Base-by-base conservation (phyloP, 164 flowering plant species). In the Chimonanthus salicifolius region DNA sequence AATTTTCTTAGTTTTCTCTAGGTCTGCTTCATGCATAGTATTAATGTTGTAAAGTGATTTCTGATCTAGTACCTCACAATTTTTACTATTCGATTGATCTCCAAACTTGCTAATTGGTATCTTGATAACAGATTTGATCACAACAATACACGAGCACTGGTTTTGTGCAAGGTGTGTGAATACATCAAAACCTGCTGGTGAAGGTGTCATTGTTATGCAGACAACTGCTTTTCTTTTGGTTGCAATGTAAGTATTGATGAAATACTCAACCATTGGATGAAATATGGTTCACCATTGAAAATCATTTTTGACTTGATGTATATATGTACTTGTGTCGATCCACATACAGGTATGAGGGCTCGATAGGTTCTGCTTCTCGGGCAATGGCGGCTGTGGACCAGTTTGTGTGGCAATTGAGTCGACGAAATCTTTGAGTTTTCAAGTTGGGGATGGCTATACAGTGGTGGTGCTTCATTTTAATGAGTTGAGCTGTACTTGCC, bases 171-270 rank as follows among this genome's bases (percentile, higher is more conserved):
- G 99, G 81, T 88, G 97, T 79, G 78, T 92, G 74, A 90, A 87
- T 85, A 89, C 97, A 33, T 71, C 85, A 63, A 88, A 83, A 68
- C 89, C 91, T 67, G 88, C 88, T 67, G 97, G 98, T 71, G 99
- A 90, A 90, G 98, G 99, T 64, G 94, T 86, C 58, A 89, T 96
- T 21, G 85, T 92, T n/a, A 83, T 89, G 89, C 90, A 89, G 84
- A 88, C 92, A 62, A 49, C 94, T 45, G 77, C 95, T n/a, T 90
- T 87, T 73, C 73, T 92, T 67, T 84, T 95, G 80, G 83, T 92
- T 77, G 92, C 90, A 48, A 72, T 90, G 98, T 95, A 82, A 89
- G 94, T 20, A 33, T 43, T 4, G 47, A 45, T 44, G 18, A 13
- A n/a, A 20, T 33, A 3, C 21, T 4, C 21, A 63, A 63, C 33